These are phyloP conservation scores for Candida tibetensis DNA, from an alignment of 805 yeast species.

Conservation along the genomic window DNA sequence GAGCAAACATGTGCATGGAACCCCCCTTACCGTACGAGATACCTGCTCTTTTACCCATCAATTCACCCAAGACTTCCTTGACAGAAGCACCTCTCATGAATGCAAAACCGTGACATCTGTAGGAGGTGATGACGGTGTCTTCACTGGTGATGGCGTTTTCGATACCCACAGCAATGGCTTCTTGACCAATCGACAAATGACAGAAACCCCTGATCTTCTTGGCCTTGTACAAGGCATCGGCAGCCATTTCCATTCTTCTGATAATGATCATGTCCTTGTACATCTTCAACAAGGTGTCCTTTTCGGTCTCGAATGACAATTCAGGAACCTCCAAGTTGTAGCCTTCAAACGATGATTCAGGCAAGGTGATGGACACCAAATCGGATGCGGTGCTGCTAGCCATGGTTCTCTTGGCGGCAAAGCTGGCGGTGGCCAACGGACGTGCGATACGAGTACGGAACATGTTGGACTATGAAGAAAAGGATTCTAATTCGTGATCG, in stretches of 20 bases:
- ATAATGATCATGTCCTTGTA: constrained; percentile 93
- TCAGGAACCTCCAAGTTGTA: constrained; percentile 73
- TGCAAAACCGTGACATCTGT: constrained; percentile 98
- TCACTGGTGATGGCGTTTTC: constrained; percentile 85
- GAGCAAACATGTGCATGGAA: constrained; percentile 97
- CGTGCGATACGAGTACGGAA: constrained; percentile 16
- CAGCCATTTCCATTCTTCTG: constrained; percentile 98
- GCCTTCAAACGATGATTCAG: constrained; percentile 80
- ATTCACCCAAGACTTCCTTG: constrained; percentile 86
- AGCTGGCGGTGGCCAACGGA: constrained; percentile 13
- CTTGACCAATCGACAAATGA: constrained; percentile 97
- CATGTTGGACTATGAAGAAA: constrained; percentile 11
- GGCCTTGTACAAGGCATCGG: constrained; percentile 97
- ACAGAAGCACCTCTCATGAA: constrained; percentile 95
- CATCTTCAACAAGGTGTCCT: constrained; percentile 80
- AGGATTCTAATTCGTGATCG: constrained; percentile 16
- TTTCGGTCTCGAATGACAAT: constrained; percentile 72
- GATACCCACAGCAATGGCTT: constrained; percentile 98
- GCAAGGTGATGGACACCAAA: constrained; percentile 56
- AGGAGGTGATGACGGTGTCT: constrained; percentile 92
- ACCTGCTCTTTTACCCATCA: constrained; percentile 95
- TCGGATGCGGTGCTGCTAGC: constrained; percentile 33
- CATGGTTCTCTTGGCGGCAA: constrained; percentile 30
- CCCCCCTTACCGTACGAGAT: constrained; percentile 98
- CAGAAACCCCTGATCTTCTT: constrained; percentile 99